Conservation (phyloP, 179 eudicot genomes). For the Pouteria campechiana region DNA sequence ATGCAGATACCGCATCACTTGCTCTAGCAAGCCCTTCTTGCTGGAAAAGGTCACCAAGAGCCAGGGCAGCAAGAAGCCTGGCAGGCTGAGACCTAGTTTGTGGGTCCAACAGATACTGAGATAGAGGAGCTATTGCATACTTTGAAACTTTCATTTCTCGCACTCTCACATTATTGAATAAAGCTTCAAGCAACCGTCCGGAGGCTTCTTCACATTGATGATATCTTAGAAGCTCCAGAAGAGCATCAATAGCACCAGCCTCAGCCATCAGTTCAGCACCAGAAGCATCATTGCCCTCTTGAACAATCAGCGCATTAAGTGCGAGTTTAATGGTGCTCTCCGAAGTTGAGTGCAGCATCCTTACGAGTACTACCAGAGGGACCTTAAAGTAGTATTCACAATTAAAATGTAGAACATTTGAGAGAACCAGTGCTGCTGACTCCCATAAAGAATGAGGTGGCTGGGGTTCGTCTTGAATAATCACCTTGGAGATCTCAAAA, state of each 20-base stretch:
- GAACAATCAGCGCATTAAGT: conserved; percentile 39
- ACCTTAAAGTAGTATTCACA: conserved; percentile 39
- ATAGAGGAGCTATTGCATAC: conserved; percentile 55
- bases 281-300: conserved; percentile 36
- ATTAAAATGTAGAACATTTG: conserved; percentile 34
- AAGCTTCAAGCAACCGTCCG: conserved; percentile 48
- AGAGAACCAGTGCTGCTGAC: conserved; percentile 50
- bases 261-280: conserved; percentile 52
- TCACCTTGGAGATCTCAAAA: conserved; percentile 54
- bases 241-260: conserved; percentile 57
- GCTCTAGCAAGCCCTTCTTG: conserved; percentile 58
- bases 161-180: conserved; percentile 41
- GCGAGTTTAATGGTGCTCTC: conserved; percentile 40
- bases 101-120: conserved; percentile 63
- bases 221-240: conserved; percentile 37
- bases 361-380: conserved; percentile 52
- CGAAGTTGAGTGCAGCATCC: conserved; percentile 35
- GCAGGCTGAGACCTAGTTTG: conserved; percentile 50
- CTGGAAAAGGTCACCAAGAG: conserved; percentile 66
- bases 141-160: conserved; percentile 54
- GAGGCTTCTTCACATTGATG: conserved; percentile 62
- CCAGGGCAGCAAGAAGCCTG: conserved; percentile 55
- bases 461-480: conserved; percentile 51
- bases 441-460: conserved; percentile 59
- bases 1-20: conserved; percentile 49